Base-by-base conservation (phyloP, 345 rosid genomes). In the Luvunga scandens region DNA sequence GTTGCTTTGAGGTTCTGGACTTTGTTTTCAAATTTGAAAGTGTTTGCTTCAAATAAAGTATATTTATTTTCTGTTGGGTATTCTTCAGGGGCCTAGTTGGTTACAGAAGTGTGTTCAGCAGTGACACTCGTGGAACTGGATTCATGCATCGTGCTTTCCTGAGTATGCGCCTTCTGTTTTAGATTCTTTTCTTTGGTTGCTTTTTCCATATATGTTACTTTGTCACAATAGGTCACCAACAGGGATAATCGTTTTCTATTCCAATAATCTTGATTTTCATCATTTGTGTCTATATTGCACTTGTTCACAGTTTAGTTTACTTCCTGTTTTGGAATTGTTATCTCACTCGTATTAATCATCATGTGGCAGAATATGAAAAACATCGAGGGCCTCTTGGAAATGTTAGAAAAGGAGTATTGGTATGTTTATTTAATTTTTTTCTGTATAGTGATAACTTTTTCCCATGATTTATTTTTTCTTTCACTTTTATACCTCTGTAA, bases 61-160 rank as follows among this genome's bases (percentile, higher is more conserved):
- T 27, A 45, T 24, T 69, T 16, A 9, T 61, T 62, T 38, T 60
- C 30, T 78, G 55, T 22, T 33, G 38, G 79, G 60, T 79, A 67
- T 61, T 67, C 74, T 75, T 38, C 87, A 94, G 99, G 87, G 99
- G 99, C 71, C 86, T 96, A 80, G 99, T 96, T 72, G 99, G 99
- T 78, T 96, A 96, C 88, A 90, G 97, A 84, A 92, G 97, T 86
- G 94, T 96, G 82, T 96, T 96, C 89, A 96, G 97, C 90, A 94
- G 98, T 78, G 97, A 89, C 85, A 94, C 98, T 5, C 97, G 97
- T 78, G 99, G 99, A 87, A 88, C 94, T 78, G 98, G 98, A 84
- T 96, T 94, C 83, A 96, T 96, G 99, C 99, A 94, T 72, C 95
- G 99, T 74, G 98, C 99, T 89, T 96, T 96, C 84, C 84, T 89